These are phyloP conservation scores for Durio zibethinus DNA, from an alignment of 345 rosid genomes.

Conservation along the genomic window DNA sequence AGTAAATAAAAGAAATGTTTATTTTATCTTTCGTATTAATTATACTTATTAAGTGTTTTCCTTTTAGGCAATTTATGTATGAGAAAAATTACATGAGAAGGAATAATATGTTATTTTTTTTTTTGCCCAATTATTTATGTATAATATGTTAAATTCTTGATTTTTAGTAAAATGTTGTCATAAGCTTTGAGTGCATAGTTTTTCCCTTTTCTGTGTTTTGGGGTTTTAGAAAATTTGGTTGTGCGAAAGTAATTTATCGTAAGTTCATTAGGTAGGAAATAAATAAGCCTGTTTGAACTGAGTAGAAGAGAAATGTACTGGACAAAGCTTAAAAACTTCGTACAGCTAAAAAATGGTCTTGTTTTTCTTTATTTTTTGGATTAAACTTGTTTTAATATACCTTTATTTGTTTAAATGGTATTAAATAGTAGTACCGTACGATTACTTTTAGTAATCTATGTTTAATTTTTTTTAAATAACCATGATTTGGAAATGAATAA, in stretches of 20 bases:
- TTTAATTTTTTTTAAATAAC: not conserved
- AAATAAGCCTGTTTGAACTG: too few relatives aligned
- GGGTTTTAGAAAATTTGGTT: not conserved
- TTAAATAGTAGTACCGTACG: not conserved
- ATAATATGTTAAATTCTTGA: not conserved
- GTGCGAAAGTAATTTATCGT: too few relatives aligned
- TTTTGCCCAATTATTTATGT: too few relatives aligned
- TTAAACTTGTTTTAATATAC: too few relatives aligned
- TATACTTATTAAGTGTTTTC: not conserved
- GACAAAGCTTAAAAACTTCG: too few relatives aligned
- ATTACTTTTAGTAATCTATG: not conserved
- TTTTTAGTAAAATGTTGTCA: not conserved
- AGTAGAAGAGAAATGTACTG: too few relatives aligned
- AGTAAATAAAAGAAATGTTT: not conserved
- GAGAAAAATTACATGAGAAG: too few relatives aligned
- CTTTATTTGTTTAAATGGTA: not conserved
- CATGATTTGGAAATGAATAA: not conserved
- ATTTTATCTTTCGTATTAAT: too few relatives aligned
- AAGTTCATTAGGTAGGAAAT: too few relatives aligned
- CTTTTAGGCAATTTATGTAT: not conserved
- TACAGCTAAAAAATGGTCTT: too few relatives aligned
- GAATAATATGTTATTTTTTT: too few relatives aligned
- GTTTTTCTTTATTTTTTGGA: too few relatives aligned
- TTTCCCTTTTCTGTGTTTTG: not conserved
- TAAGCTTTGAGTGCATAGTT: not conserved